These are phyloP conservation scores for Salix caprea DNA, from an alignment of 345 rosid species.

Conservation along the genomic window DNA sequence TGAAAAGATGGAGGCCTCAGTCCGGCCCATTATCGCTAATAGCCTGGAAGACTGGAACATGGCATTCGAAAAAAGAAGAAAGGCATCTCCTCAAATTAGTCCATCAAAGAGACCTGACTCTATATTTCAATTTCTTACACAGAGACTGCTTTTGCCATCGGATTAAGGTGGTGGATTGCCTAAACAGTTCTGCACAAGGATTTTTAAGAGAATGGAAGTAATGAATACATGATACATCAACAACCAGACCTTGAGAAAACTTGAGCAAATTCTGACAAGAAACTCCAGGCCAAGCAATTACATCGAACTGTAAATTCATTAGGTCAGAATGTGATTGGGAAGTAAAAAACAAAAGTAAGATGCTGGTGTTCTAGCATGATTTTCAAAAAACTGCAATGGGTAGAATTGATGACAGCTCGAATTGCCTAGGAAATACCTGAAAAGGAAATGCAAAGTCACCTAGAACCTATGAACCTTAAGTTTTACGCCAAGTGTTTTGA, in stretches of 20 bases:
- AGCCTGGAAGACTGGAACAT: background rate
- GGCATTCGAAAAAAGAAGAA: background rate
- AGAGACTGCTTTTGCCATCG: background rate
- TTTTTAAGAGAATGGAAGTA: background rate
- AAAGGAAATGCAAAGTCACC: background rate
- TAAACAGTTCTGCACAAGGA: background rate
- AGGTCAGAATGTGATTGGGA: background rate
- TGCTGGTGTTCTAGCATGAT: background rate
- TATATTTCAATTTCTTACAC: too few species aligned
- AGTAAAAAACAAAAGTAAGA: background rate
- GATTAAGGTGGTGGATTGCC: background rate
- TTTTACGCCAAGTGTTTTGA: background rate
- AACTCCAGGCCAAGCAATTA: background rate
- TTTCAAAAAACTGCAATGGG: background rate
- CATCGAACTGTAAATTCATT: background rate
- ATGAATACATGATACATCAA: background rate
- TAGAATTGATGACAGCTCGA: conserved; percentile 29
- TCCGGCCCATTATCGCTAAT: background rate
- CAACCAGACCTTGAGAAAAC: background rate
- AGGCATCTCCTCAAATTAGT: background rate
- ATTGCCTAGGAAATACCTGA: background rate
- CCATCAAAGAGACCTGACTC: too few species aligned
- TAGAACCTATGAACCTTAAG: background rate
- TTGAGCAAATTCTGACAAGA: background rate
- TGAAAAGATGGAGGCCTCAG: background rate